Evolutionary conservation across 2,329 filamentous ascomycete genomes (phyloP).

Genomic region (Exserohilum turcica): DNA sequence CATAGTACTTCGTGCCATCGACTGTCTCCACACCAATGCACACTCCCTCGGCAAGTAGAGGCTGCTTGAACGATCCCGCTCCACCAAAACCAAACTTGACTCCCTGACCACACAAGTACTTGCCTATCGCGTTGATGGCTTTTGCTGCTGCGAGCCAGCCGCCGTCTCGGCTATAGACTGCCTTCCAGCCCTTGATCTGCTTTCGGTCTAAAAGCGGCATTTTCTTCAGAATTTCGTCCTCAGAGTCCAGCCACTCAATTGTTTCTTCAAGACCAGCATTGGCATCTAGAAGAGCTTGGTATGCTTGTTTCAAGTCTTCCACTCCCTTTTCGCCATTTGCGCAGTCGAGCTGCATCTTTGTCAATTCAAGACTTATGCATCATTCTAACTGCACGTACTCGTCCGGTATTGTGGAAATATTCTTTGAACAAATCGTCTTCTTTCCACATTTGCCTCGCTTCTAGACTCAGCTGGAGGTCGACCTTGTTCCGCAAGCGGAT

Average conservation of each 20-base stretch:
- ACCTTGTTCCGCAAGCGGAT: slow-evolving; percentile 49
- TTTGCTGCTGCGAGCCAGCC: slow-evolving; percentile 57
- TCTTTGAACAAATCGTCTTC: slow-evolving; percentile 53
- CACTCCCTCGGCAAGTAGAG: slow-evolving; percentile 46
- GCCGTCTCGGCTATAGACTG: slow-evolving; percentile 51
- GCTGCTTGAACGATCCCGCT: slow-evolving; percentile 53
- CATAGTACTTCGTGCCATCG: slow-evolving; percentile 51
- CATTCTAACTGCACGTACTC: slow-evolving; percentile 19
- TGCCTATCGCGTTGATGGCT: slow-evolving; percentile 55
- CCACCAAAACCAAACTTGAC: slow-evolving; percentile 52
- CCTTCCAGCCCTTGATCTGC: slow-evolving; percentile 56
- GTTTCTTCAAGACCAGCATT: slow-evolving; percentile 44
- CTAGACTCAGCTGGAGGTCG: slow-evolving; percentile 39
- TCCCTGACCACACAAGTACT: slow-evolving; percentile 45
- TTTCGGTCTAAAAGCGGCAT: slow-evolving; percentile 49
- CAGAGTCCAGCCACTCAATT: slow-evolving; percentile 52
- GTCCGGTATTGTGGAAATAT: slow-evolving; percentile 55
- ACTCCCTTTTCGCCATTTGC: slow-evolving; percentile 48
- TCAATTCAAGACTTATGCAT: background rate
- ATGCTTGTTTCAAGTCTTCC: slow-evolving; percentile 39
- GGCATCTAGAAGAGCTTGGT: slow-evolving; percentile 45
- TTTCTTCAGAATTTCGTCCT: slow-evolving; percentile 52
- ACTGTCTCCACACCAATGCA: slow-evolving; percentile 52
- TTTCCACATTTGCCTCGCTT: slow-evolving; percentile 51
- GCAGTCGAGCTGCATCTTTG: slow-evolving; percentile 32